Conservation (phyloP, 2,329 filamentous ascomycete species). For the Orbilia oligospora region DNA sequence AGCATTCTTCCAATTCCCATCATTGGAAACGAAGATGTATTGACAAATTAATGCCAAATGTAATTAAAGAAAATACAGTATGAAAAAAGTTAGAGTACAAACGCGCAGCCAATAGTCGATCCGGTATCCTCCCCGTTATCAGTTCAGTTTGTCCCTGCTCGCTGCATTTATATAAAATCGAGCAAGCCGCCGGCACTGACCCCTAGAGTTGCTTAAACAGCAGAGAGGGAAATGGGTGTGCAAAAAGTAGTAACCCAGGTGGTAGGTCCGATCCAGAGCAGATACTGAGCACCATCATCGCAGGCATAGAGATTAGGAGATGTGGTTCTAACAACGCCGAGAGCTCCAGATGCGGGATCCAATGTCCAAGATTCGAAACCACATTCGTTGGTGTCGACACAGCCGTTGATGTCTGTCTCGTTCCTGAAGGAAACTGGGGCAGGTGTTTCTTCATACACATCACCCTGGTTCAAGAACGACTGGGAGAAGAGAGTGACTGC, state of each 20-base stretch:
- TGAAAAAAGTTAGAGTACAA: slow-evolving; percentile 36
- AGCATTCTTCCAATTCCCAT: slow-evolving; percentile 31
- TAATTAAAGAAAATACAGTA: slow-evolving; percentile 45
- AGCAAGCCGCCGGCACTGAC: neutral
- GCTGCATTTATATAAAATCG: neutral
- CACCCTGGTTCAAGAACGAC: slow-evolving; percentile 26
- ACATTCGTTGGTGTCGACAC: slow-evolving; percentile 19
- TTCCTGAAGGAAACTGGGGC: slow-evolving; percentile 38
- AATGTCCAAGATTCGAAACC: slow-evolving; percentile 38
- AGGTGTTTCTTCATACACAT: slow-evolving; percentile 27
- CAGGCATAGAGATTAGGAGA: slow-evolving; percentile 39
- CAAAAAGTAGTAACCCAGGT: slow-evolving; percentile 4
- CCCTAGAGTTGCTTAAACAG: slow-evolving; percentile 10
- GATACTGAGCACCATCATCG: neutral
- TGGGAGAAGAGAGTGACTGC: slow-evolving; percentile 30
- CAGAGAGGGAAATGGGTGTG: slow-evolving; percentile 24
- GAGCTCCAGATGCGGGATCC: slow-evolving; percentile 2
- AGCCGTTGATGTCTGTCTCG: slow-evolving; percentile 17
- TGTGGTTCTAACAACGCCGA: slow-evolving; percentile 23
- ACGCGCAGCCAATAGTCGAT: slow-evolving; percentile 29
- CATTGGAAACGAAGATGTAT: slow-evolving; percentile 19
- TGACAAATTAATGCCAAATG: slow-evolving; percentile 28
- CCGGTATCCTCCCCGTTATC: slow-evolving; percentile 13
- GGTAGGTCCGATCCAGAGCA: slow-evolving; percentile 38
- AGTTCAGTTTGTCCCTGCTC: slow-evolving; percentile 16